Base-by-base conservation (phyloP, 2,329 filamentous ascomycete genomes). In the Pyrenophora seminiperda region DNA sequence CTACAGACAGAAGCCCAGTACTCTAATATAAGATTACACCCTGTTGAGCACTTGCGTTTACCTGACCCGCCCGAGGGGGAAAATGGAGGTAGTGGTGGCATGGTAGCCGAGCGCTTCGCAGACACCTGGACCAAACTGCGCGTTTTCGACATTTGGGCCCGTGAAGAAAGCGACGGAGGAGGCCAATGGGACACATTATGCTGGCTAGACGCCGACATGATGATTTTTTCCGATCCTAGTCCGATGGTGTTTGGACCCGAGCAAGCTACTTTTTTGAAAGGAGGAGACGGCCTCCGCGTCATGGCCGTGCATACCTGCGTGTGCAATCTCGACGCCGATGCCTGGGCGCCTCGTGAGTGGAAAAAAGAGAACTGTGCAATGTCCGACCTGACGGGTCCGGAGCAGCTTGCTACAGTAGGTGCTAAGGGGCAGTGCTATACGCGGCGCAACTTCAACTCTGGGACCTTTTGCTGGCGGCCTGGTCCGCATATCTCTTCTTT, bases 71-170 rank as follows among this genome's bases (percentile, higher is more conserved):
- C n/a, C n/a, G n/a, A n/a, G n/a, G n/a, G n/a, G n/a, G n/a, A 59
- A 11, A 59, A 59, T 0, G 55, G 58, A 18, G 62, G 72, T 41
- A 70, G 73, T 31, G 62, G 72, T 41, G 70, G 73, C 32, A 70
- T 75, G 49, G 79, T 82, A 24, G 78, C 79, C 1, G 75, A 79
- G 49, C 75, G 79, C 17, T 82, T 82, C 65, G 73, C 72, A 48
- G 80, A 82, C 55, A 82, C 80, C 3, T 82, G 79, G 76, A 82
- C 79, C 2, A 82, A 82, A 58, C 71, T 83, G 3, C 75, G 78
- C n/a, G 79, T 81, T 17, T 82, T 82, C 58, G 75, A 80, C 47
- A 51, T 78, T 53, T 65, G 56, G 66, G 62, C 46, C 29, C 59
- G n/a, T 50, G 13, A 63, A 40, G 7, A 38, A n/a, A n/a, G n/a